phyloP scores from a whole-genome alignment of 2,329 filamentous ascomycete genomes.

The Cercospora sp. region DNA sequence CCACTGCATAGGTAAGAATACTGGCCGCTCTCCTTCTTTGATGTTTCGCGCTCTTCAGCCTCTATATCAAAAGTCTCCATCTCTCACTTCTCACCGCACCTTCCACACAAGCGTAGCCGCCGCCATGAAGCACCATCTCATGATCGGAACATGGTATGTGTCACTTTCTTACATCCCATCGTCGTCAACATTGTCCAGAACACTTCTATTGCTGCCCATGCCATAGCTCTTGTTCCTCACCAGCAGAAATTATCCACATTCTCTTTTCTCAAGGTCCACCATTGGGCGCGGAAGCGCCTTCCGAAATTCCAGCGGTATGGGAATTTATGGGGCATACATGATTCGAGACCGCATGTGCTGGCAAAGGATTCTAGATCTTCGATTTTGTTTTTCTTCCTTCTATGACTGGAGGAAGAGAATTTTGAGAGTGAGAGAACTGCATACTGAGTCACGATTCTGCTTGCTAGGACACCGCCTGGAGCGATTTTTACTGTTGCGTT shows the following conservation, averaged over 20 bases:
- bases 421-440: background rate
- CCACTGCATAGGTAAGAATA: background rate
- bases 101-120: slow-evolving; percentile 15
- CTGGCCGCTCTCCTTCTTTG: background rate
- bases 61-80: background rate
- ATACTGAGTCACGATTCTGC: slow-evolving; percentile 3
- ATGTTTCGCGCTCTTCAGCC: background rate
- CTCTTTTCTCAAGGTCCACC: background rate
- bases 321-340: background rate
- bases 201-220: background rate
- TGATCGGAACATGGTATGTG: slow-evolving; percentile 77
- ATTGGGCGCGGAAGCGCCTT: background rate
- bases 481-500: slow-evolving; percentile 89
- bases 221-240: slow-evolving; percentile 6
- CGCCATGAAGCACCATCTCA: slow-evolving; percentile 82
- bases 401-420: background rate
- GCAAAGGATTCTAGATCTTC: background rate
- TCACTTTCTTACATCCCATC: slow-evolving; percentile 1
- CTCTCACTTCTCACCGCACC: background rate
- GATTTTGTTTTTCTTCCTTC: background rate
- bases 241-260: slow-evolving; percentile 2
- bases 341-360: slow-evolving; percentile 2
- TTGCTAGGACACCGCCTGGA: slow-evolving; percentile 67
- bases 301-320: background rate
- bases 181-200: background rate